Percentiles rank a stretch among this genome's conserved stretches.
These are phyloP conservation scores for Alternaria alternata DNA, from an alignment of 2,329 filamentous ascomycete genomes.

Conservation along the genomic window DNA sequence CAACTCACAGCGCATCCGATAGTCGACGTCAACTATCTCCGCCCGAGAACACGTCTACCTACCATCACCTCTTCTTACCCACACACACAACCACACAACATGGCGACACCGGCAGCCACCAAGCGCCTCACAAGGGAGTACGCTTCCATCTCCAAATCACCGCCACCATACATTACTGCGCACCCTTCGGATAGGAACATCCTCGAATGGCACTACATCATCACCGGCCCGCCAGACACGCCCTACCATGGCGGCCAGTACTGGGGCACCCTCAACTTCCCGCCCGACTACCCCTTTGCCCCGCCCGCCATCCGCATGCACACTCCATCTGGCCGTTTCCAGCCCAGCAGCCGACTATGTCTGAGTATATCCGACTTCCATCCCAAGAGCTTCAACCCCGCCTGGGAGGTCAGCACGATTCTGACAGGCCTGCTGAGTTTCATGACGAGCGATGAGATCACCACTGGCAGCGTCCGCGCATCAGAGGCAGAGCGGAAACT, in stretches of 20 bases:
- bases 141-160: slow-evolving; percentile 73
- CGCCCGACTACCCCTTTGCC: slow-evolving; percentile 95
- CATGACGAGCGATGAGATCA: slow-evolving; percentile 99
- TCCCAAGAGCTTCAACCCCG: slow-evolving; percentile 96
- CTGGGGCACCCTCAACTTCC: slow-evolving; percentile 96
- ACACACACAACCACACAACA: slow-evolving; percentile 21
- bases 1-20: slow-evolving; percentile 4
- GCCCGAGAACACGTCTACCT: slow-evolving; percentile 5
- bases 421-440: slow-evolving; percentile 93
- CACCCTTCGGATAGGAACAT: slow-evolving; percentile 93
- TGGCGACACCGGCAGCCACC: slow-evolving; percentile 53
- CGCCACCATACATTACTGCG: slow-evolving; percentile 86
- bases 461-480: slow-evolving; percentile 85
- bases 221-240: slow-evolving; percentile 92
- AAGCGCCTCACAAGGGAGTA: slow-evolving; percentile 69
- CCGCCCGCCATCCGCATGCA: slow-evolving; percentile 99
- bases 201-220: slow-evolving; percentile 94
- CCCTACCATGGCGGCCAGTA: slow-evolving; percentile 96
- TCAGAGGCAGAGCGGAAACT: slow-evolving; percentile 79
- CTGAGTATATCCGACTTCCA: slow-evolving; percentile 98
- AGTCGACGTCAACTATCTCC: slow-evolving; percentile 7
- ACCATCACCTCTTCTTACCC: slow-evolving; percentile 1
- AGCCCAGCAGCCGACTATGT: slow-evolving; percentile 89
- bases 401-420: slow-evolving; percentile 98
- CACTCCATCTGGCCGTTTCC: slow-evolving; percentile 94